A percentile compares a stretch with the other conserved stretches of the same genome.
Evolutionary conservation across 2,329 filamentous ascomycete species (phyloP).

Genomic region (Pestalotiopsis sp.): DNA sequence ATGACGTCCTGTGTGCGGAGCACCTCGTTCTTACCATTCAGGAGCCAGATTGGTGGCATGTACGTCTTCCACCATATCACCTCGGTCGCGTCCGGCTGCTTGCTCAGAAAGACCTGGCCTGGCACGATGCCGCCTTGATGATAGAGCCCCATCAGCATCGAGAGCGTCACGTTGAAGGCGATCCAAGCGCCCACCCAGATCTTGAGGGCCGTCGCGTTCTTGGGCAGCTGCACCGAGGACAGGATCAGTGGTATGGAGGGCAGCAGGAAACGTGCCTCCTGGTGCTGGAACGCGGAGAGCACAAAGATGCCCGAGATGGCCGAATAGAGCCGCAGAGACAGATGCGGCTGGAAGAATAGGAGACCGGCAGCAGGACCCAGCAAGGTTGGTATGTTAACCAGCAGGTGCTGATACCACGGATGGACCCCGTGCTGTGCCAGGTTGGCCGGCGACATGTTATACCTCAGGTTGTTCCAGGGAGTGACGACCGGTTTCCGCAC

Average conservation of each 20-base stretch:
- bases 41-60: conserved; percentile 77
- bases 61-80: conserved; percentile 89
- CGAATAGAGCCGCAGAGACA: conserved; percentile 69
- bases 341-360: conserved; percentile 58
- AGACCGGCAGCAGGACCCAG: conserved; percentile 70
- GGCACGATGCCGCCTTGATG: conserved; percentile 81
- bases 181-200: conserved; percentile 67
- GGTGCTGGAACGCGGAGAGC: conserved; percentile 75
- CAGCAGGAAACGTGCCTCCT: conserved; percentile 78
- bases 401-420: conserved; percentile 76
- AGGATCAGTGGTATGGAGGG: conserved; percentile 78
- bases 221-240: conserved; percentile 71
- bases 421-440: conserved; percentile 77
- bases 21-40: conserved; percentile 75
- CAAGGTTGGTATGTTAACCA: conserved; percentile 72
- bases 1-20: conserved; percentile 75
- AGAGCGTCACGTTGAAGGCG: conserved; percentile 68
- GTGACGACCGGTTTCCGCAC: conserved; percentile 70
- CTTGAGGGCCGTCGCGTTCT: conserved; percentile 48
- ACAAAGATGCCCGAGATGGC: conserved; percentile 72
- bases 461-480: conserved; percentile 76
- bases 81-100: conserved; percentile 67
- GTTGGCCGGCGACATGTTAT: conserved; percentile 73
- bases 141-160: conserved; percentile 76
- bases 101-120: conserved; percentile 74